Evolutionary conservation across 1,284 basidiomycete genomes (phyloP), one percentile per base, ranked within the genome.

Genomic region (Microbotryum saponariae): DNA sequence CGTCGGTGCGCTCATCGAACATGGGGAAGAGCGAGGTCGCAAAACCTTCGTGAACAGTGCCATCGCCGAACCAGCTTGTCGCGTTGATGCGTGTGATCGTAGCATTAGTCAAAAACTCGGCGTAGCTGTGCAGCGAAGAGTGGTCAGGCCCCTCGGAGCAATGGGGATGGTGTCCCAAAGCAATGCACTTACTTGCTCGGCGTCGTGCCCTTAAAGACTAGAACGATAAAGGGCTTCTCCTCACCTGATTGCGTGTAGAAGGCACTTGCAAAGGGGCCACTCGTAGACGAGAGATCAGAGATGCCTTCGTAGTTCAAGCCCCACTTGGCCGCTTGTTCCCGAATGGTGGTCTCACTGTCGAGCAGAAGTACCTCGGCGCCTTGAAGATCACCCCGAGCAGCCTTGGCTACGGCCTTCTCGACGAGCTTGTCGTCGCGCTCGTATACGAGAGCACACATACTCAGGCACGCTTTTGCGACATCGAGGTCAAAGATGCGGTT

Each of bases 61-160:
- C 46, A 6, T 58, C 44, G 6, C 65, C 65, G 54, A 56, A 66
- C 57, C 53, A 66, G 42, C 61, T 58, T 3, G 31, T 6, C 16
- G 62, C 54, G n/a, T 52, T 25, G 10, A 59, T 57, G 9, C 62
- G 53, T 14, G 52, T 29, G 59, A 69, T 65, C 23, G 59, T 44
- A 3, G 65, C 62, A 29, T 69, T 65, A 20, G 61, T 53, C 47
- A 69, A 54, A 49, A 64, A 62, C 59, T 69, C 62, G 55, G 62
- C 44, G 65, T 76, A 77, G 60, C 76, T 74, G 44, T 69, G 12
- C 8, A 18, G 31, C 6, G 12, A 23, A 29, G 16, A 10, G 25
- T 27, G 27, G 27, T 27, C 27, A 27, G 27, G 27, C 6, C 27
- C 27, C 27, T 27, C 27, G 27, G 31, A 31, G 31, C 10, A 8